These are phyloP conservation scores for Chrysanthemum makinoi DNA, from an alignment of 129 eudicot species.

Conservation along the genomic window DNA sequence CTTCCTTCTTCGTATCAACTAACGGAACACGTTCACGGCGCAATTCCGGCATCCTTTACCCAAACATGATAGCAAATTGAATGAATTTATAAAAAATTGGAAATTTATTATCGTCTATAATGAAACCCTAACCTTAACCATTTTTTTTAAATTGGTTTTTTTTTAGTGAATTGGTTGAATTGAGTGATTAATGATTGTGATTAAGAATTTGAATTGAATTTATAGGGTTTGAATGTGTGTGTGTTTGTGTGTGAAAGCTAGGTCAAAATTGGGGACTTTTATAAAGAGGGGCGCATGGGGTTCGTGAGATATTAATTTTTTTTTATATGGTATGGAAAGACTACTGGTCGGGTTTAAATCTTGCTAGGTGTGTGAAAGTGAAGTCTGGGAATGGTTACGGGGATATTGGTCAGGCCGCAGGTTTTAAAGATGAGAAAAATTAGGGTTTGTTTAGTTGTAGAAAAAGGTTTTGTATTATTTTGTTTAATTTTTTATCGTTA, in stretches of 20 bases:
- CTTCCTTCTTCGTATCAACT: constrained; percentile 10
- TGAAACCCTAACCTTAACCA: constrained; percentile 35
- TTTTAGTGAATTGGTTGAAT: neutral
- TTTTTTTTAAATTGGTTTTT: neutral
- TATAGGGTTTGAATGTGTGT: neutral
- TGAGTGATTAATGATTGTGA: neutral
- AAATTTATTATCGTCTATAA: constrained; percentile 37
- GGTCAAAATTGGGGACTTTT: neutral
- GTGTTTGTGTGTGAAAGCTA: neutral
- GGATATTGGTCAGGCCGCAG: no score
- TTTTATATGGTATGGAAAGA: no score
- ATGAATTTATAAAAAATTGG: constrained; percentile 13
- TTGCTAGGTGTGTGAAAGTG: no score
- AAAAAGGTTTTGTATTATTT: no score
- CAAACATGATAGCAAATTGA: constrained; percentile 14
- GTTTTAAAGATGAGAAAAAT: no score
- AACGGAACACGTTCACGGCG: constrained; percentile 48
- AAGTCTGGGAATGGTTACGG: no score
- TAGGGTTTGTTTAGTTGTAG: no score
- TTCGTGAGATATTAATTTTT: no score
- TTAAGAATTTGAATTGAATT: neutral
- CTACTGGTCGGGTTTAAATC: no score
- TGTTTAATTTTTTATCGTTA: no score
- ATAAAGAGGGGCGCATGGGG: neutral
- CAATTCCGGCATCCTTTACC: constrained; percentile 62